These are phyloP conservation scores for Pichia insulana DNA, from an alignment of 805 yeast genomes.

Conservation along the genomic window DNA sequence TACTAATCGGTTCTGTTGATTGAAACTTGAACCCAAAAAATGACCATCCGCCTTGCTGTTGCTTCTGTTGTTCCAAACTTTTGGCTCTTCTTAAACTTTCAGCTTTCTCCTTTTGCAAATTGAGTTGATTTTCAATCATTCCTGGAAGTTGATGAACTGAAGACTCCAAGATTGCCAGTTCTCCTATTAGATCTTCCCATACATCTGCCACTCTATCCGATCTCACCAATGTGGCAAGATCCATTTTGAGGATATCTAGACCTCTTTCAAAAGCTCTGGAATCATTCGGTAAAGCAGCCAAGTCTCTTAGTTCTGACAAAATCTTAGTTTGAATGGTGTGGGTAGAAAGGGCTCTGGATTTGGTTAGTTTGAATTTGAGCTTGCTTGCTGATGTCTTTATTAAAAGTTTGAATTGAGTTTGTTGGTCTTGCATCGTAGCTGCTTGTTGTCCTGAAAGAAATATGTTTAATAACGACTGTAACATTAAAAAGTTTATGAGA, in stretches of 20 bases:
- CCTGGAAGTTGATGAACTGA: slow-evolving; percentile 4
- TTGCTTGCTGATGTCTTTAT: slow-evolving; percentile 9
- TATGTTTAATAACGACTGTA: too few relatives aligned
- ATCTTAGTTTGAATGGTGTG: slow-evolving; percentile 6
- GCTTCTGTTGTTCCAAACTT: neutral
- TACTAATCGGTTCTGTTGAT: neutral
- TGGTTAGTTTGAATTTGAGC: slow-evolving; percentile 9
- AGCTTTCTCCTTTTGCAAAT: neutral
- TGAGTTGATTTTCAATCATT: slow-evolving; percentile 8
- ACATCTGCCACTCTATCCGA: slow-evolving; percentile 12
- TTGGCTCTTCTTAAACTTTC: neutral
- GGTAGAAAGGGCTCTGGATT: slow-evolving; percentile 8
- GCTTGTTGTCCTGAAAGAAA: too few relatives aligned
- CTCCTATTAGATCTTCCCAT: slow-evolving; percentile 15
- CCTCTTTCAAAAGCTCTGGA: slow-evolving; percentile 12
- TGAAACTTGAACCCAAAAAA: slow-evolving; percentile 1
- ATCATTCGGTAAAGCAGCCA: slow-evolving; percentile 4
- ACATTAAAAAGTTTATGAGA: too few relatives aligned
- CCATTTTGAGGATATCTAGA: slow-evolving; percentile 9
- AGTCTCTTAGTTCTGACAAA: slow-evolving; percentile 3
- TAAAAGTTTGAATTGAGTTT: slow-evolving; percentile 9
- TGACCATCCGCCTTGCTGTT: neutral
- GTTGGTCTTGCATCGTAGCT: neutral
- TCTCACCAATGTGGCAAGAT: slow-evolving; percentile 10
- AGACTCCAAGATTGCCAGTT: slow-evolving; percentile 9